Evolutionary conservation across 768 basidiomycete species (phyloP).

Genomic region (Leccinellum rugosiceps): DNA sequence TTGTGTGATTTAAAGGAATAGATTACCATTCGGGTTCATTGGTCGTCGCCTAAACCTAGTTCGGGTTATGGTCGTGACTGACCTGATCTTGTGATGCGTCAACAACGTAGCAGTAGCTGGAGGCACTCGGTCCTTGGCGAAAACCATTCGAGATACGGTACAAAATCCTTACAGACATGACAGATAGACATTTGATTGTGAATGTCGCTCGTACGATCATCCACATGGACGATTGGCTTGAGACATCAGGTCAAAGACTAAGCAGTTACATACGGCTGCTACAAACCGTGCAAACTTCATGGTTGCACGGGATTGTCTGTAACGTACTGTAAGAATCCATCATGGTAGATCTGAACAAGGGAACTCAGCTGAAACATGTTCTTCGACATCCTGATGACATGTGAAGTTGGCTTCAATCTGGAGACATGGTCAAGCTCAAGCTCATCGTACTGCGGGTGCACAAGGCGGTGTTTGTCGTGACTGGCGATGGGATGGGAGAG

Average conservation of each 20-base stretch:
- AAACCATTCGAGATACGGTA: not conserved
- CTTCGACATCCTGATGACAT: not conserved
- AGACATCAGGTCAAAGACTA: not conserved
- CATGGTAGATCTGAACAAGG: too few species aligned
- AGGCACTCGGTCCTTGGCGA: not conserved
- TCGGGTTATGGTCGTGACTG: too few species aligned
- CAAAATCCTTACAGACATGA: not conserved
- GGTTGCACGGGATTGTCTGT: not conserved
- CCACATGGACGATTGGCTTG: too few species aligned
- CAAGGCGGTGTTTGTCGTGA: too few species aligned
- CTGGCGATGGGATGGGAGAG: too few species aligned
- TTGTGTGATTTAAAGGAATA: too few species aligned
- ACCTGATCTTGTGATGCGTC: not conserved
- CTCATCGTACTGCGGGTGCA: not conserved
- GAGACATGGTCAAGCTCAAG: not conserved
- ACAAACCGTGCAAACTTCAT: not conserved
- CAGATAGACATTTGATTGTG: not conserved
- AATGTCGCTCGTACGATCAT: not conserved
- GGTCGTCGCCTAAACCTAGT: too few species aligned
- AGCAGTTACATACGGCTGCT: not conserved
- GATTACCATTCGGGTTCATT: too few species aligned
- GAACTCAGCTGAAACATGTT: not conserved
- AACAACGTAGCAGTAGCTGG: not conserved
- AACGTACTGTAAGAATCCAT: too few species aligned
- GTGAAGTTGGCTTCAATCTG: not conserved